Base-by-base conservation (phyloP, 768 basidiomycete species). In the Trametes cubensis region DNA sequence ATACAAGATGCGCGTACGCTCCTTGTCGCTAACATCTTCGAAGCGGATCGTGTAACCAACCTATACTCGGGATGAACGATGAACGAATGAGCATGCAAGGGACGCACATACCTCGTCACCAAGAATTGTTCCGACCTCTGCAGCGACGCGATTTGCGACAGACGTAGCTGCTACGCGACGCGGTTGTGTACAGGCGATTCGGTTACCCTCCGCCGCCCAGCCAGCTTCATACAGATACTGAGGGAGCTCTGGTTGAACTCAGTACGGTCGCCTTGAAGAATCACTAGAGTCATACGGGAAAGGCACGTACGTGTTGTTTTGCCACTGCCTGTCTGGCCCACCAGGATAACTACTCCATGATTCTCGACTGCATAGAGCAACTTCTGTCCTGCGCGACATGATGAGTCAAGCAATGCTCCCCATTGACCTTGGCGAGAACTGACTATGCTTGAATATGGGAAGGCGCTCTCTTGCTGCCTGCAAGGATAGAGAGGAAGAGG, bases 21-120 rank as follows among this genome's bases (percentile, higher is more conserved):
- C 84, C 68, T 91, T 93, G 71, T 84, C 84, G 69, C 89, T 92
- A 55, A 96, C 86, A 67, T 97, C 94, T 73, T 99, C 97, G 63
- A 98, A 98, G 10, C 97, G 88, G 64, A 99, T 98, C 6, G 92
- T 92, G 72, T 99, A 99, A 7, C 97, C 97, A 67, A 99, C 95
- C 94, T 97, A 62, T 3, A 20, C 26, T 58, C 7, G 23, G 5
- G 59, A 52, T 42, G 55, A 25, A 39, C 55, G 26, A n/a, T 25
- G 6, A 13, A 45, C 21, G 55, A 11, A 11, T 23, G 23, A 42
- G 46, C 6, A 34, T 28, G 59, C 47, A 46, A 48, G 20, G 23
- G 42, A 46, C 20, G 28, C 11, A 56, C 79, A 14, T 55, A 92
- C 93, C 80, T 95, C 93, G 62, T 97, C 92, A 13, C 97, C 97